Conservation (phyloP, 2,329 filamentous ascomycete species). For the Monilinia laxa region DNA sequence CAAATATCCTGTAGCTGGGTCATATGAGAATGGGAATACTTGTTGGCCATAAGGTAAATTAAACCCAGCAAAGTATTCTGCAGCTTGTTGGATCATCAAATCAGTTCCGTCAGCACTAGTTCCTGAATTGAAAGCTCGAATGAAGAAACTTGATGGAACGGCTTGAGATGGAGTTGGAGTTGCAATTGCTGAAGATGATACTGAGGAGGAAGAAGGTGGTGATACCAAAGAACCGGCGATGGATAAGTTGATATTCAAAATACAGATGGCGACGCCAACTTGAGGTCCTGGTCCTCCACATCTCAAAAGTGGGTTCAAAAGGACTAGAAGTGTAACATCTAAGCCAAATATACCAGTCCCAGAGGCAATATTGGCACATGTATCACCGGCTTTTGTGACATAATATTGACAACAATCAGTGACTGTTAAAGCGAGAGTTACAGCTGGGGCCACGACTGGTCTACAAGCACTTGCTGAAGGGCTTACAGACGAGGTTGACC, state of each 20-base stretch:
- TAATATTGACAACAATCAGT: constrained; percentile 6
- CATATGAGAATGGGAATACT: background rate
- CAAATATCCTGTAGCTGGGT: constrained; percentile 3
- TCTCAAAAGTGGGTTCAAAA: constrained; percentile 8
- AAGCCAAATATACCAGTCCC: background rate
- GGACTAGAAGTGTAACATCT: background rate
- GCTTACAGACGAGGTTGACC: background rate
- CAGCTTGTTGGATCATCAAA: constrained; percentile 1
- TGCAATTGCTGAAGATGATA: background rate
- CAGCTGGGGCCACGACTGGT: background rate
- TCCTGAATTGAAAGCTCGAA: constrained; percentile 7
- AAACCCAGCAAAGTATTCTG: constrained; percentile 15
- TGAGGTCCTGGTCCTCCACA: background rate
- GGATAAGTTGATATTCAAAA: background rate
- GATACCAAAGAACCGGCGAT: background rate
- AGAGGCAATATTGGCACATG: background rate
- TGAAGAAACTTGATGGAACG: background rate
- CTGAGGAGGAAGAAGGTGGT: background rate
- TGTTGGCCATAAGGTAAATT: background rate
- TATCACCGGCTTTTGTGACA: background rate
- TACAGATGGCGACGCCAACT: constrained; percentile 8
- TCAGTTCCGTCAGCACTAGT: background rate
- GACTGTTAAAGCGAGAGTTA: background rate
- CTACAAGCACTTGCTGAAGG: background rate
- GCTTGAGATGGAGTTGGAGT: background rate